A percentile compares a stretch with the other conserved stretches of the same genome.
These are phyloP conservation scores for Kodamaea ohmeri DNA, from an alignment of 1,139 yeast species.

Conservation along the genomic window DNA sequence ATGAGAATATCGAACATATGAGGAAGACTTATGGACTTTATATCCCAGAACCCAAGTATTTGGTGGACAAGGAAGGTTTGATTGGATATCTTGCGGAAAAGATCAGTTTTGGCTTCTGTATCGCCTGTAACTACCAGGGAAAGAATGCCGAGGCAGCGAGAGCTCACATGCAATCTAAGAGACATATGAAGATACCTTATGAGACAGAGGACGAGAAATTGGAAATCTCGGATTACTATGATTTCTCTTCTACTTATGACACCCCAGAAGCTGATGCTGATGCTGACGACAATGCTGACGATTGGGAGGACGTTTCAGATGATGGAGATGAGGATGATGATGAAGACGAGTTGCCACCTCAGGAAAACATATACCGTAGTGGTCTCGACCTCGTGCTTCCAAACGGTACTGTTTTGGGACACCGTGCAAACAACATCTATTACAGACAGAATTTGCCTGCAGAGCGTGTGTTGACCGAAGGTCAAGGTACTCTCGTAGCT, in stretches of 20 bases:
- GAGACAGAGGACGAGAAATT: constrained; percentile 79
- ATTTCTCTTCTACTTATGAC: constrained; percentile 67
- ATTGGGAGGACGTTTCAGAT: constrained; percentile 50
- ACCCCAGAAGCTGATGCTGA: constrained; percentile 13
- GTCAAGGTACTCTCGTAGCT: constrained; percentile 91
- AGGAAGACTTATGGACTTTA: constrained; percentile 75
- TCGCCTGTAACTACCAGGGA: constrained; percentile 83
- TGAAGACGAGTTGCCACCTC: constrained; percentile 20
- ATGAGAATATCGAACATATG: constrained; percentile 75
- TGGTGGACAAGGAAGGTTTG: constrained; percentile 69
- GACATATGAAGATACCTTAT: constrained; percentile 88
- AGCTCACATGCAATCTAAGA: constrained; percentile 82
- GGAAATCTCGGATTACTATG: constrained; percentile 81
- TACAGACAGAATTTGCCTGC: constrained; percentile 77
- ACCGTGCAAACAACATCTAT: constrained; percentile 81
- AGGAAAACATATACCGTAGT: constrained; percentile 42
- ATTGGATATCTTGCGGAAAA: constrained; percentile 75
- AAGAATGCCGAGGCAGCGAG: constrained; percentile 80
- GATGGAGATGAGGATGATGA: constrained; percentile 22
- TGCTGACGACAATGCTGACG: constrained; percentile 31
- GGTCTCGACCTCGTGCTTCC: constrained; percentile 84
- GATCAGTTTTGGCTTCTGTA: constrained; percentile 82
- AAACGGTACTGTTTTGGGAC: constrained; percentile 84
- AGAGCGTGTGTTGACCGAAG: constrained; percentile 70
- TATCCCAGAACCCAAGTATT: constrained; percentile 75